A percentile compares a stretch with the other conserved stretches of the same genome.
Evolutionary conservation across 1,139 yeast genomes (phyloP).

Genomic region (Hemisphaericaspora xylofermentans): DNA sequence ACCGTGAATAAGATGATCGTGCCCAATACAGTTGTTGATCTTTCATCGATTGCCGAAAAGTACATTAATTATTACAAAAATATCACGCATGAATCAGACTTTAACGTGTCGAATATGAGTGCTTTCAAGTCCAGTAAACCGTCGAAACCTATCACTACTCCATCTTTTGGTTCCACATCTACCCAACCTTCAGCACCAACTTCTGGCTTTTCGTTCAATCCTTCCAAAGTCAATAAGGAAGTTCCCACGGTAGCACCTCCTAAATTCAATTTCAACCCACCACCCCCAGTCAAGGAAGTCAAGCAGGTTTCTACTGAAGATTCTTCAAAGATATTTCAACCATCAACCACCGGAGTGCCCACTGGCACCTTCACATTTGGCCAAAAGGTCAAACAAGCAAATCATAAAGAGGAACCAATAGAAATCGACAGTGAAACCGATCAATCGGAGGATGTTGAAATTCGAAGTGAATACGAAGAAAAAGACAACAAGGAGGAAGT

Average conservation of each 20-base stretch:
- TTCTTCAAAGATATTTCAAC: no score
- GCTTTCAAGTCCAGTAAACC: not conserved
- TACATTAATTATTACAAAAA: slow-evolving; percentile 56
- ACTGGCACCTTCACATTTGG: not conserved
- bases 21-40: slow-evolving; percentile 55
- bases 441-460: slow-evolving; percentile 36
- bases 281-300: not conserved
- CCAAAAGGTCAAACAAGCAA: slow-evolving; percentile 9
- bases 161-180: not conserved
- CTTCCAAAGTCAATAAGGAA: not conserved
- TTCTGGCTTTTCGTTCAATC: not conserved
- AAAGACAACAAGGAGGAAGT: slow-evolving; percentile 42
- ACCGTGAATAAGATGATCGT: slow-evolving; percentile 44
- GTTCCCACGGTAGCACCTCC: not conserved
- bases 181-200: not conserved
- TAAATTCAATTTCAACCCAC: not conserved
- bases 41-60: slow-evolving; percentile 56
- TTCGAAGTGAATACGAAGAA: no score
- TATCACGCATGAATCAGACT: slow-evolving; percentile 25
- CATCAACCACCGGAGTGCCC: slow-evolving; percentile 1
- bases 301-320: not conserved
- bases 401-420: not conserved
- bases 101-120: not conserved
- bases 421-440: slow-evolving; percentile 14
- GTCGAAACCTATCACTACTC: not conserved